Conservation (phyloP, 2,329 filamentous ascomycete genomes). For the Apiospora aurea region DNA sequence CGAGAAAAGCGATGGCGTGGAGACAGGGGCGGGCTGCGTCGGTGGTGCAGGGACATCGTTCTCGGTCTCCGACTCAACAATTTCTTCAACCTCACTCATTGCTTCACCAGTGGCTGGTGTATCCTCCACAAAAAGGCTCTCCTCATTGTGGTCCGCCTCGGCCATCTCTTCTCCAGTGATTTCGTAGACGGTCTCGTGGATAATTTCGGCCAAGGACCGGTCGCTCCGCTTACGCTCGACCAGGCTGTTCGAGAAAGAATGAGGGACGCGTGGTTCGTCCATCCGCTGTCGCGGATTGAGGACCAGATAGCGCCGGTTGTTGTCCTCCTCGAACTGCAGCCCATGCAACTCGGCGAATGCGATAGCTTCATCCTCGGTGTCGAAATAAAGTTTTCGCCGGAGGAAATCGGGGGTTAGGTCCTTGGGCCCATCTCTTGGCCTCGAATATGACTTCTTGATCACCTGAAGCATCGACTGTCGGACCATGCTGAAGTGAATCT, state of each 20-base stretch:
- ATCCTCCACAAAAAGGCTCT: slow-evolving; percentile 41
- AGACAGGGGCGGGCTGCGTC: neutral
- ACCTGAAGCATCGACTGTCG: slow-evolving; percentile 65
- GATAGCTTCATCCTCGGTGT: slow-evolving; percentile 70
- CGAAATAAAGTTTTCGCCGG: slow-evolving; percentile 69
- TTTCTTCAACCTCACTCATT: neutral
- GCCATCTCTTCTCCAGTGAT: slow-evolving; percentile 24
- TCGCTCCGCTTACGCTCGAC: slow-evolving; percentile 67
- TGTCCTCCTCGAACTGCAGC: slow-evolving; percentile 56
- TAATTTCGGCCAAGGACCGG: slow-evolving; percentile 59
- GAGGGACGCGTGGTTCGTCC: slow-evolving; percentile 58
- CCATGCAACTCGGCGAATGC: slow-evolving; percentile 67
- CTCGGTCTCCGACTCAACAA: slow-evolving; percentile 9
- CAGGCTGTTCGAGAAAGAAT: slow-evolving; percentile 61
- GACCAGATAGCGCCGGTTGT: slow-evolving; percentile 50
- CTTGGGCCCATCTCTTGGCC: slow-evolving; percentile 63
- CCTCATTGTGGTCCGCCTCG: slow-evolving; percentile 26
- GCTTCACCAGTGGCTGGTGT: neutral
- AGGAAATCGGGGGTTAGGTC: slow-evolving; percentile 65
- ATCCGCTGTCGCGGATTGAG: slow-evolving; percentile 53
- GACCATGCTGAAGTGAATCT: slow-evolving; percentile 69
- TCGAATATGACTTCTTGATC: slow-evolving; percentile 61
- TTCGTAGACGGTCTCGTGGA: slow-evolving; percentile 61
- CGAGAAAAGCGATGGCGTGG: neutral
- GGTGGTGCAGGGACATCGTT: neutral